Evolutionary conservation across 164 flowering plant species (phyloP).

Genomic region (Liquidambar formosana): DNA sequence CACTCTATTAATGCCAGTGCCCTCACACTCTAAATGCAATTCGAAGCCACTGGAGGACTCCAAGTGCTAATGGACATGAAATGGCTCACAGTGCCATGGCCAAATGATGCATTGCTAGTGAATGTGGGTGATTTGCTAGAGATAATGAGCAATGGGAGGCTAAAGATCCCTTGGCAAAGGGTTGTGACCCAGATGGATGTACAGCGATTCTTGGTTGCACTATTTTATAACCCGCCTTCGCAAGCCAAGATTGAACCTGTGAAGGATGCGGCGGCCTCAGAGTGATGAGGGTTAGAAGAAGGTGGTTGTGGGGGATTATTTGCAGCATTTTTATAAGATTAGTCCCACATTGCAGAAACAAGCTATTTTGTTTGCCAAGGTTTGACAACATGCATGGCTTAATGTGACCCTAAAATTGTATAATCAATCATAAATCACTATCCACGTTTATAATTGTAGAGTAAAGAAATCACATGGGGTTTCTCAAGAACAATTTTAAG

Average conservation of each 20-base stretch:
- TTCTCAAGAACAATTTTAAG: too few relatives aligned
- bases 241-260: conserved; percentile 22
- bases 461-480: too few relatives aligned
- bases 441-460: too few relatives aligned
- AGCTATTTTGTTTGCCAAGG: conserved; percentile 23
- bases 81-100: conserved; percentile 31
- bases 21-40: too few relatives aligned
- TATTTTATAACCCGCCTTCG: conserved; percentile 34
- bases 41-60: not conserved
- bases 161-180: conserved; percentile 35
- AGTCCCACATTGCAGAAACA: conserved; percentile 19
- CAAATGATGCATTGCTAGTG: conserved; percentile 22
- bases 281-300: conserved; percentile 17
- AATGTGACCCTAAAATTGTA: too few relatives aligned
- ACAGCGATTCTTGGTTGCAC: conserved; percentile 31
- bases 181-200: conserved; percentile 17
- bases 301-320: conserved; percentile 29
- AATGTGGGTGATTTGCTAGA: conserved; percentile 38
- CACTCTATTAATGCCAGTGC: too few relatives aligned
- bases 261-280: not conserved
- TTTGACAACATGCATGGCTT: not conserved
- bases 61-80: conserved; percentile 21
- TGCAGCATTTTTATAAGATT: conserved; percentile 19
- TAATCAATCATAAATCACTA: too few relatives aligned
- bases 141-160: conserved; percentile 36